Conservation (phyloP, 2,329 filamentous ascomycete genomes). For the Didymella exigua region DNA sequence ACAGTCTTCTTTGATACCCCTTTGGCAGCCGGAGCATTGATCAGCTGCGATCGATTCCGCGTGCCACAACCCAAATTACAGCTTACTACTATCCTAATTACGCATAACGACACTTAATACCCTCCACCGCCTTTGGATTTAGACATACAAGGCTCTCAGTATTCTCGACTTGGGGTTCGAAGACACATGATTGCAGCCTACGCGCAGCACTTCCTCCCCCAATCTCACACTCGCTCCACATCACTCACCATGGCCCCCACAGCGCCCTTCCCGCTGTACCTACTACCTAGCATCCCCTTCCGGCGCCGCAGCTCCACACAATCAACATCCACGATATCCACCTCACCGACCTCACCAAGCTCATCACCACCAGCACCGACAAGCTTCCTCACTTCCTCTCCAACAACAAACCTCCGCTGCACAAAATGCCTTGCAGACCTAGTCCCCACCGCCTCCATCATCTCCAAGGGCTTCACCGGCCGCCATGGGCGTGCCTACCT, state of each 20-base stretch:
- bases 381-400: slow-evolving; percentile 31
- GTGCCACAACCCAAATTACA: not conserved
- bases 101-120: slow-evolving; percentile 1
- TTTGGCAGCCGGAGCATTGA: not conserved
- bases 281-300: slow-evolving; percentile 46
- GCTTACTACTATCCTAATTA: slow-evolving; percentile 7
- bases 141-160: too few species aligned
- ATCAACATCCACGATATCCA: slow-evolving; percentile 38
- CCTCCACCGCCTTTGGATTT: not conserved
- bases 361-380: slow-evolving; percentile 33
- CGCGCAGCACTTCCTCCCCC: not conserved
- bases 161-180: too few species aligned
- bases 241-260: slow-evolving; percentile 19
- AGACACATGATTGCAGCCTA: not conserved
- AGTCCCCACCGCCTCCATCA: slow-evolving; percentile 63
- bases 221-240: not conserved
- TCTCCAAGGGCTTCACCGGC: slow-evolving; percentile 69
- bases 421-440: slow-evolving; percentile 64
- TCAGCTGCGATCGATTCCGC: not conserved
- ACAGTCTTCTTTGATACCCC: not conserved
- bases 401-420: slow-evolving; percentile 64
- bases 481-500: slow-evolving; percentile 69
- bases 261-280: slow-evolving; percentile 52
- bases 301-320: slow-evolving; percentile 51
- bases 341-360: slow-evolving; percentile 12